These are phyloP conservation scores for Fusarium humuli DNA, from an alignment of 2,329 filamentous ascomycete genomes.

Conservation along the genomic window DNA sequence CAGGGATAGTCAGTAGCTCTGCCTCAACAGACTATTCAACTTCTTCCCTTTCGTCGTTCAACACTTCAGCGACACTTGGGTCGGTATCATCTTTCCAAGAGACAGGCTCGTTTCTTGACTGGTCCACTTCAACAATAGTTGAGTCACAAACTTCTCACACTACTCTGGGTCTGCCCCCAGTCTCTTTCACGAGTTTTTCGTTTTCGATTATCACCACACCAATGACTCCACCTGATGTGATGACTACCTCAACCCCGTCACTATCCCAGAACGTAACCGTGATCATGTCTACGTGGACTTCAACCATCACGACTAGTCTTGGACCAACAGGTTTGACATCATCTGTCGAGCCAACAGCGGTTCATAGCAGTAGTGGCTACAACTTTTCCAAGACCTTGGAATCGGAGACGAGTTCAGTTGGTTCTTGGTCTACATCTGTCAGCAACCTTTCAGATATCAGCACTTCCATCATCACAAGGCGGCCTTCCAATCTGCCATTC, in stretches of 20 bases:
- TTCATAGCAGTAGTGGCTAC: conserved; percentile 25
- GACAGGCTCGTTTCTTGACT: conserved; percentile 20
- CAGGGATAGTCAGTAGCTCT: conserved; percentile 6
- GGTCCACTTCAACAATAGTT: conserved; percentile 34
- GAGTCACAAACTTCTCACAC: not conserved
- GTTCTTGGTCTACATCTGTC: conserved; percentile 1
- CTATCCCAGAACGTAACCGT: conserved; percentile 9
- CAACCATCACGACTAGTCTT: conserved; percentile 30
- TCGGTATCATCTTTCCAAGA: not conserved
- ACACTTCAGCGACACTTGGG: conserved; percentile 10
- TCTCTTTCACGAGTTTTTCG: conserved; percentile 17
- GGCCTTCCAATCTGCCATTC: conserved; percentile 27
- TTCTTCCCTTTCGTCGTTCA: conserved; percentile 2
- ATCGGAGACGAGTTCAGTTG: conserved; percentile 2
- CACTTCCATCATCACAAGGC: conserved; percentile 21
- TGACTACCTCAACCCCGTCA: conserved; percentile 3
- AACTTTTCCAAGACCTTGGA: conserved; percentile 19
- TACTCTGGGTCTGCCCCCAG: not conserved
- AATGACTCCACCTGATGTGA: conserved; percentile 18
- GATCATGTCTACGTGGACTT: conserved; percentile 23
- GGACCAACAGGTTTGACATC: conserved; percentile 6
- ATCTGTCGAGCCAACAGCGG: conserved; percentile 13
- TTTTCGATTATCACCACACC: conserved; percentile 24
- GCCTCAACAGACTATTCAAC: conserved; percentile 14
- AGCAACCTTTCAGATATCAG: conserved; percentile 13